Conservation (phyloP, 768 basidiomycete species). For the Termitomyces titanicus region DNA sequence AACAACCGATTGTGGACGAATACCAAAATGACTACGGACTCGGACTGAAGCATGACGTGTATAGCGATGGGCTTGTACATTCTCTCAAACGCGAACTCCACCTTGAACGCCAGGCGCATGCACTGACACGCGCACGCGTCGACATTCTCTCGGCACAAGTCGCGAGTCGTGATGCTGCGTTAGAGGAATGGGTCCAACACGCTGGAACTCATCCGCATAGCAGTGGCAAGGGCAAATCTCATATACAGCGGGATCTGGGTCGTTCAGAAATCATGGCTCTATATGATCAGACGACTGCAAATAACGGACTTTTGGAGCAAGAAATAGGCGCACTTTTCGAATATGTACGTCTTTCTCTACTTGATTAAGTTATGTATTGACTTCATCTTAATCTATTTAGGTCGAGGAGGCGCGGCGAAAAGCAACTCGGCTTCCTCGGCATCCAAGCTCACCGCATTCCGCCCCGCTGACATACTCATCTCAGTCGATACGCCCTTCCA, state of each 20-base stretch:
- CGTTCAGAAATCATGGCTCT: conserved; percentile 29
- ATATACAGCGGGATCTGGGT: conserved; percentile 2
- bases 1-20: not conserved
- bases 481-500: no score
- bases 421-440: not conserved
- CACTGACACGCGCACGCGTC: conserved; percentile 29
- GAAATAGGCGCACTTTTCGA: conserved; percentile 29
- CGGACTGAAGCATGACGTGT: not conserved
- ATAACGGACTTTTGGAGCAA: conserved; percentile 34
- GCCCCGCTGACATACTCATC: not conserved
- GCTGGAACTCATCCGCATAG: not conserved
- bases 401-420: conserved; percentile 7
- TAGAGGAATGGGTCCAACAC: conserved; percentile 24
- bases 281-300: conserved; percentile 24
- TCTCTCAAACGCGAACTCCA: conserved; percentile 34
- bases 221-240: not conserved
- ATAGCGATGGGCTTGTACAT: conserved; percentile 31
- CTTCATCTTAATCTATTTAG: not conserved
- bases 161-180: conserved; percentile 45
- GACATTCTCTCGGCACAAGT: conserved; percentile 43
- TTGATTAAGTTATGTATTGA: not conserved
- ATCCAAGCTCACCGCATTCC: not conserved
- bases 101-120: conserved; percentile 36
- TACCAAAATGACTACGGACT: not conserved
- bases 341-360: conserved; percentile 18